A percentile compares a stretch with the other conserved stretches of the same genome.
Evolutionary conservation across 768 basidiomycete species (phyloP).

Genomic region (Mycena belliarum): DNA sequence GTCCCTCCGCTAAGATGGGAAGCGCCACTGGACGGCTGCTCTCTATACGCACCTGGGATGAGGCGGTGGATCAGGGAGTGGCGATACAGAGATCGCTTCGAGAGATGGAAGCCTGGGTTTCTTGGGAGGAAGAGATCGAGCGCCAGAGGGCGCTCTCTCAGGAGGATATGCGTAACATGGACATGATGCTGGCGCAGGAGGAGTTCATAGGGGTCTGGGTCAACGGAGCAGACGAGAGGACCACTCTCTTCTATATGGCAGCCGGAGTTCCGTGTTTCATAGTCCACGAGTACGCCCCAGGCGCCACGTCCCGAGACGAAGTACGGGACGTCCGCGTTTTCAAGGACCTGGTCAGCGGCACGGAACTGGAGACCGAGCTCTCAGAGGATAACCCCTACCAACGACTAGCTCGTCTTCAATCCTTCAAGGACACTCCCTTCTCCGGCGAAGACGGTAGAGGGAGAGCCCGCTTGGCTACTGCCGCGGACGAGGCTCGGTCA

Average conservation of each 20-base stretch:
- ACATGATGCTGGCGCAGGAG: background rate
- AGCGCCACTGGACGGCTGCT: background rate
- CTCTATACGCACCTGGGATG: background rate
- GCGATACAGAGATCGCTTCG: background rate
- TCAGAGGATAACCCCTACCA: too few relatives aligned
- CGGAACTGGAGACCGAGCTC: too few relatives aligned
- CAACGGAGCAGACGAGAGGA: background rate
- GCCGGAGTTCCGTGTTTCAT: conserved; percentile 3
- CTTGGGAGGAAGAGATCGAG: background rate
- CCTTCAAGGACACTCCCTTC: too few relatives aligned
- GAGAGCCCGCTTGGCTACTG: too few relatives aligned
- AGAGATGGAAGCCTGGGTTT: conserved; percentile 2
- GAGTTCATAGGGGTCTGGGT: background rate
- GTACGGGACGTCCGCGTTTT: too few relatives aligned
- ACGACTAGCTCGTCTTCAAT: too few relatives aligned
- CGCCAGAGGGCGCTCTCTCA: too few relatives aligned
- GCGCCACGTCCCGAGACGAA: too few relatives aligned
- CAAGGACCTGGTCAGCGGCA: background rate
- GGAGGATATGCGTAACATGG: background rate
- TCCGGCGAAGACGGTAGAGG: too few relatives aligned
- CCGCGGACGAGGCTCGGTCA: too few relatives aligned
- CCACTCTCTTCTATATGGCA: background rate
- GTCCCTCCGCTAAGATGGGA: too few relatives aligned
- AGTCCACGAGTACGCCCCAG: background rate
- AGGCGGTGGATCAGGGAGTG: background rate